A percentile compares a stretch with the other conserved stretches of the same genome.
phyloP scores from a whole-genome alignment of 2,329 filamentous ascomycete genomes.

The Tolypocladium sp. region DNA sequence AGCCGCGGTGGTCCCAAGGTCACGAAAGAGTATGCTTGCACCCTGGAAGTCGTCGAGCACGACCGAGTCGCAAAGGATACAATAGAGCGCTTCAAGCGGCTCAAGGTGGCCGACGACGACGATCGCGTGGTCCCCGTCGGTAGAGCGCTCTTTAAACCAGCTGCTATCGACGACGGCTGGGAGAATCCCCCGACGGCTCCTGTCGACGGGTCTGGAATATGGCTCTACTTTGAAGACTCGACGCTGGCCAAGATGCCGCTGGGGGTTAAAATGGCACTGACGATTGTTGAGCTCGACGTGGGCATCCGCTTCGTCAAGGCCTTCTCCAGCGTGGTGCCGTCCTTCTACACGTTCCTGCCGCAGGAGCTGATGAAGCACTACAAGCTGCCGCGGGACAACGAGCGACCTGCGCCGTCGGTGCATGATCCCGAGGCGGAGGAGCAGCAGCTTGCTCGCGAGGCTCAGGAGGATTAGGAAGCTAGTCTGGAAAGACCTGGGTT shows the following conservation, averaged over 20 bases:
- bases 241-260: constrained; percentile 42
- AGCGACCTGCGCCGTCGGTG: constrained; percentile 36
- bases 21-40: constrained; percentile 38
- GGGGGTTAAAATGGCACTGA: constrained; percentile 54
- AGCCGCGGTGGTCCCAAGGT: constrained; percentile 19
- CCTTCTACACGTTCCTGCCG: constrained; percentile 55
- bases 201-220: constrained; percentile 11
- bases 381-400: constrained; percentile 43
- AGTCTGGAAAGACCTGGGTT: not conserved
- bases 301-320: constrained; percentile 58
- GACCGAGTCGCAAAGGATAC: constrained; percentile 31
- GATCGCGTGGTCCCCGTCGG: constrained; percentile 32
- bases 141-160: constrained; percentile 30
- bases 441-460: constrained; percentile 15
- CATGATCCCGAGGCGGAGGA: constrained; percentile 19
- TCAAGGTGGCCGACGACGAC: constrained; percentile 23
- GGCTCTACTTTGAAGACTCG: constrained; percentile 60
- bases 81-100: constrained; percentile 33
- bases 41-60: constrained; percentile 52
- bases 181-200: constrained; percentile 21
- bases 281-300: constrained; percentile 49
- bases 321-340: constrained; percentile 44
- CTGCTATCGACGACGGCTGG: constrained; percentile 39
- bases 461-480: constrained; percentile 8
- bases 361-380: constrained; percentile 62